phyloP scores from a whole-genome alignment of 73 alveolate species.

The Uronychia binucleata region DNA sequence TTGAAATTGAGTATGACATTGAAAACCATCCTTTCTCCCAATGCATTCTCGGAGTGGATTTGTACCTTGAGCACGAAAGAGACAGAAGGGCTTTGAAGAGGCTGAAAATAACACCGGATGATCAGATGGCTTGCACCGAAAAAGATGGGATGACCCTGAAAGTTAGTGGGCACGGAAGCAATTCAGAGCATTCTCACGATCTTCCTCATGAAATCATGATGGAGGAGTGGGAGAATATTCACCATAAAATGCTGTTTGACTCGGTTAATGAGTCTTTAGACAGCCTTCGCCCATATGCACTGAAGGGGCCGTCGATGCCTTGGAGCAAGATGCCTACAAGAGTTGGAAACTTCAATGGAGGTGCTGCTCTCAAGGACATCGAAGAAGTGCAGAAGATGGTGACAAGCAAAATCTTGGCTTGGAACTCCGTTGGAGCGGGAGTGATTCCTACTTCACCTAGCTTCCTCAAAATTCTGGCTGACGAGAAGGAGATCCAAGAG shows the following conservation, averaged over 20 bases:
- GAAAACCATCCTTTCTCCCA: background rate
- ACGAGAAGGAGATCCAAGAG: background rate
- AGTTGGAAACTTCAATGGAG: background rate
- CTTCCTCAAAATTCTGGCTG: background rate
- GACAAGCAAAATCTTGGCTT: background rate
- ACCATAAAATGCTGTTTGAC: background rate
- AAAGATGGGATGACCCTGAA: background rate
- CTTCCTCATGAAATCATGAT: background rate
- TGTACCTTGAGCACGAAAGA: conserved; percentile 30
- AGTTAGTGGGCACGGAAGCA: no score
- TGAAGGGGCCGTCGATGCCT: background rate
- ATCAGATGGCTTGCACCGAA: background rate
- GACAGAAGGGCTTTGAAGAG: background rate
- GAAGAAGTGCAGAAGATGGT: background rate
- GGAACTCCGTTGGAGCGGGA: background rate
- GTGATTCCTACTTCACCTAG: background rate
- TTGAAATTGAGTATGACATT: background rate
- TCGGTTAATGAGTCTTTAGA: background rate
- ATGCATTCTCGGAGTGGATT: conserved; percentile 35
- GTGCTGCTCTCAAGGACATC: background rate
- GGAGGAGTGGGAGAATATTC: background rate
- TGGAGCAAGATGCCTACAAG: background rate
- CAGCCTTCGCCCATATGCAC: background rate
- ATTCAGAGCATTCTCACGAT: no score
- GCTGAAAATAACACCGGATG: background rate